These are phyloP conservation scores for Tetrastigma voinierianum DNA, from an alignment of 164 flowering plant genomes.

Conservation along the genomic window DNA sequence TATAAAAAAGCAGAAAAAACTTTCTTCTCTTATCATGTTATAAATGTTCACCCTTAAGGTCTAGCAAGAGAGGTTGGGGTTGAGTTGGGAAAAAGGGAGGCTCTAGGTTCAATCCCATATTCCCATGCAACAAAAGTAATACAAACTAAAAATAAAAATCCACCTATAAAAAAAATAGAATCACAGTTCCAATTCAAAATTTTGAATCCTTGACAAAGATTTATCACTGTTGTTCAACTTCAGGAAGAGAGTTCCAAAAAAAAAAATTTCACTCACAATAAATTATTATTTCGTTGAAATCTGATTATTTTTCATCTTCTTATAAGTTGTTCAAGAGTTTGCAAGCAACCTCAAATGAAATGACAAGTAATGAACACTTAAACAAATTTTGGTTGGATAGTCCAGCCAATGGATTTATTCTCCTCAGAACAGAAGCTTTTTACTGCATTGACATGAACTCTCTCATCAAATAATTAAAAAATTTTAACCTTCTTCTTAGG, in stretches of 20 bases:
- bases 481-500: not conserved
- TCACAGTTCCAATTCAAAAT: not conserved
- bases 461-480: too few species aligned
- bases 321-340: not conserved
- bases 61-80: too few species aligned
- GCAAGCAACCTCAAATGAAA: not conserved
- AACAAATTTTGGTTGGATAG: not conserved
- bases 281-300: not conserved
- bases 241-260: not conserved
- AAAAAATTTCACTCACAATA: not conserved
- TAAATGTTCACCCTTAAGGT: too few species aligned
- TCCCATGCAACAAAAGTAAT: too few species aligned
- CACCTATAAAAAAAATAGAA: too few species aligned
- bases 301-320: not conserved
- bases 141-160: too few species aligned
- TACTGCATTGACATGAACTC: not conserved
- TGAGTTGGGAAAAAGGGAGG: too few species aligned
- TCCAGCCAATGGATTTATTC: not conserved
- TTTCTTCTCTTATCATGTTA: too few species aligned
- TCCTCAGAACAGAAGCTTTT: not conserved
- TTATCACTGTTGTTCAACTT: not conserved
- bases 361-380: not conserved
- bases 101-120: too few species aligned
- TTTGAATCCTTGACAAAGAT: not conserved
- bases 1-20: too few species aligned